Conservation (phyloP, 495 filamentous ascomycete species). For the Neurospora intermedia region DNA sequence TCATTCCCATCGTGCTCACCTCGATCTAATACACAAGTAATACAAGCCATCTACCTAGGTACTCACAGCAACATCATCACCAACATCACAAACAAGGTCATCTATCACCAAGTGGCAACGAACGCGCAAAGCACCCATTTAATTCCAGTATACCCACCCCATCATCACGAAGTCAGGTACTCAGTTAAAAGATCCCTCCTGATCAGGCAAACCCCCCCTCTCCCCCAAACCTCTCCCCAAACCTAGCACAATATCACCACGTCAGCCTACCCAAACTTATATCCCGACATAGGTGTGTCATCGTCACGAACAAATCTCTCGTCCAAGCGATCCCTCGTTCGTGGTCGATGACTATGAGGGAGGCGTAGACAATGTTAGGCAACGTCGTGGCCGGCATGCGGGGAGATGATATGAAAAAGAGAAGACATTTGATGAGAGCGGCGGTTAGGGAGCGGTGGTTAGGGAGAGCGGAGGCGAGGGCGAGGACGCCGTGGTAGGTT, state of each 20-base stretch:
- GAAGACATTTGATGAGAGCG: constrained; percentile 57
- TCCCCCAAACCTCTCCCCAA: not conserved
- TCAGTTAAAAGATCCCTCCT: too few relatives aligned
- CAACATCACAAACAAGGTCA: too few relatives aligned
- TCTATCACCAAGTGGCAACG: too few relatives aligned
- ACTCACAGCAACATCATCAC: too few relatives aligned
- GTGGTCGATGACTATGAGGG: constrained; percentile 42
- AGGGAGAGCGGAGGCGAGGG: constrained; percentile 29
- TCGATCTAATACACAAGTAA: too few relatives aligned
- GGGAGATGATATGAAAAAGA: constrained; percentile 44
- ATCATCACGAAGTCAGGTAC: too few relatives aligned
- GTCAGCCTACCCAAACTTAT: constrained; percentile 45
- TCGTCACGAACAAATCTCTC: constrained; percentile 48
- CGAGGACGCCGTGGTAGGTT: too few relatives aligned
- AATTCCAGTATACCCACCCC: too few relatives aligned
- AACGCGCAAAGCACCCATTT: too few relatives aligned
- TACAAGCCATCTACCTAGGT: too few relatives aligned
- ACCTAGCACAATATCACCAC: constrained; percentile 8
- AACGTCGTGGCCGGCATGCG: constrained; percentile 48
- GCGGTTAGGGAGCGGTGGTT: constrained; percentile 60
- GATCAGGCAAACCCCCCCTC: not conserved
- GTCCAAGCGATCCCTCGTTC: constrained; percentile 59
- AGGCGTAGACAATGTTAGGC: constrained; percentile 60
- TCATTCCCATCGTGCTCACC: too few relatives aligned
- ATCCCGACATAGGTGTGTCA: constrained; percentile 22